These are phyloP conservation scores for Pyrenophora teres DNA, from an alignment of 2,329 filamentous ascomycete species.

Conservation along the genomic window DNA sequence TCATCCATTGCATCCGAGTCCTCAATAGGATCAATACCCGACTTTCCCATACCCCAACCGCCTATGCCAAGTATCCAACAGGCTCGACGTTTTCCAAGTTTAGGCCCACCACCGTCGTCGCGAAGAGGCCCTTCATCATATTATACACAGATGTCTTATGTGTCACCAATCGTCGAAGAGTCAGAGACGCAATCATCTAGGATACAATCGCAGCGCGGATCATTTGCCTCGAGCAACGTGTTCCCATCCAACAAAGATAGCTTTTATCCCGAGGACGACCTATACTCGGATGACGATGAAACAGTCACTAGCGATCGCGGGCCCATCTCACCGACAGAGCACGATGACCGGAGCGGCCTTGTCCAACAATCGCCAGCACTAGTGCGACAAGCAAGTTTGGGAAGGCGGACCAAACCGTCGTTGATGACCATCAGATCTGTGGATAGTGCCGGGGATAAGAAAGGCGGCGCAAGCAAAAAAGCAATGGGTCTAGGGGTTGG, in stretches of 20 bases:
- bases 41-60: slow-evolving; percentile 48
- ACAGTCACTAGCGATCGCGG: slow-evolving; percentile 41
- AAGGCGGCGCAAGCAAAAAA: slow-evolving; percentile 24
- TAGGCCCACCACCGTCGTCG: slow-evolving; percentile 56
- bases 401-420: slow-evolving; percentile 53
- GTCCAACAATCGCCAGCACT: slow-evolving; percentile 41
- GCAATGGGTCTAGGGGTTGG: slow-evolving; percentile 15
- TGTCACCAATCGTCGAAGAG: slow-evolving; percentile 57
- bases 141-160: slow-evolving; percentile 54
- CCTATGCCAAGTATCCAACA: slow-evolving; percentile 43
- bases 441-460: slow-evolving; percentile 42
- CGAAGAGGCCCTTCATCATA: slow-evolving; percentile 55
- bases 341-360: slow-evolving; percentile 46
- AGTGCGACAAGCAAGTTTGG: slow-evolving; percentile 54
- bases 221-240: slow-evolving; percentile 56
- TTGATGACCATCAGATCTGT: slow-evolving; percentile 55
- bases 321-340: slow-evolving; percentile 37
- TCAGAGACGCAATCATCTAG: slow-evolving; percentile 52
- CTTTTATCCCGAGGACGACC: slow-evolving; percentile 47
- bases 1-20: slow-evolving; percentile 49
- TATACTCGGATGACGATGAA: slow-evolving; percentile 47
- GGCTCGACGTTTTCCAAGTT: slow-evolving; percentile 46
- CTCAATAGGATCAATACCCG: slow-evolving; percentile 49
- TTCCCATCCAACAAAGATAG: slow-evolving; percentile 51
- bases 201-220: slow-evolving; percentile 48